A percentile compares a stretch with the other conserved stretches of the same genome.
Evolutionary conservation across 139 green algal species (phyloP).

Genomic region (Ettlia oleoabundans): DNA sequence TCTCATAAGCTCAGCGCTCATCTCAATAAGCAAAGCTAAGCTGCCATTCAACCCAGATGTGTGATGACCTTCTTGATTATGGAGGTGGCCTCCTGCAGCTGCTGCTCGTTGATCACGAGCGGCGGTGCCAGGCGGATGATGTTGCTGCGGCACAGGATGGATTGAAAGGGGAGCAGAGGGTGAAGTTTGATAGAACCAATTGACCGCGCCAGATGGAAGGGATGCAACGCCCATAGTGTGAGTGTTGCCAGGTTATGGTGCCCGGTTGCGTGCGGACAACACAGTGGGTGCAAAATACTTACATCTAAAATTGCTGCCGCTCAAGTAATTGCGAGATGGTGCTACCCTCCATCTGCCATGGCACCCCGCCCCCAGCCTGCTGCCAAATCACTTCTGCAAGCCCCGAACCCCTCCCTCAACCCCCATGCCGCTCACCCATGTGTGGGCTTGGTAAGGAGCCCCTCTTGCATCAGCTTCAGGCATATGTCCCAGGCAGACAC

Average conservation of each 20-base stretch:
- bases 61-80: conserved; percentile 65
- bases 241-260: no score
- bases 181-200: no score
- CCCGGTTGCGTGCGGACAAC: not conserved
- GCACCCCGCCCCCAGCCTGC: no score
- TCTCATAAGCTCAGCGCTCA: not conserved
- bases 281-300: not conserved
- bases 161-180: no score
- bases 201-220: no score
- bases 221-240: no score
- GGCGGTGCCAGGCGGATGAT: conserved; percentile 93
- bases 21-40: not conserved
- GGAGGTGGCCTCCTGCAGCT: conserved; percentile 75
- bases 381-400: no score
- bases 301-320: no score
- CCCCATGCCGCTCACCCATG: not conserved
- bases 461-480: conserved; percentile 81
- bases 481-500: conserved; percentile 90
- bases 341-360: no score
- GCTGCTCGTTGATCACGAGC: conserved; percentile 78
- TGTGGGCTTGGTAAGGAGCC: conserved; percentile 85
- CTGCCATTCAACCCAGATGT: not conserved
- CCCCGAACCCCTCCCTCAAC: not conserved
- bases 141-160: conserved; percentile 50
- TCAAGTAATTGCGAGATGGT: no score